Base-by-base conservation (phyloP, 2,329 filamentous ascomycete genomes). In the Leptographium procerum region DNA sequence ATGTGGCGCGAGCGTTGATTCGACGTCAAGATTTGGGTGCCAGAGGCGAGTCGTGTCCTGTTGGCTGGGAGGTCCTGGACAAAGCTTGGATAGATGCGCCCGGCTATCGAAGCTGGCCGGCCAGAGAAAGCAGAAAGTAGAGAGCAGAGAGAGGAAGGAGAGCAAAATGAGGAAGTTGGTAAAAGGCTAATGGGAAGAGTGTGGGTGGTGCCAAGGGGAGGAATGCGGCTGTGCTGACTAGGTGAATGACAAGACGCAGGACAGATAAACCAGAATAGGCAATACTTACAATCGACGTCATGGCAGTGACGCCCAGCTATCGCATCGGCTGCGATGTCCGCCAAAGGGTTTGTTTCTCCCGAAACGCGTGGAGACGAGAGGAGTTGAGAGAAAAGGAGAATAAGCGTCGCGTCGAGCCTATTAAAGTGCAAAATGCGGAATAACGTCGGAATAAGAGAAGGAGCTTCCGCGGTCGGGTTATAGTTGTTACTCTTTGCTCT, bases 221-320 rank as follows among this genome's bases (percentile, higher is more conserved):
- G n/a, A 47, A 47, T 47, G 43, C 19, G 43, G 22, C n/a, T 47
- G 19, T 47, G 43, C n/a, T n/a, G n/a, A n/a, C n/a, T n/a, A n/a
- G n/a, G 22, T n/a, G 43, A n/a, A 47, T 22, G 43, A 47, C 43
- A n/a, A n/a, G 22, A 47, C 14, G 43, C 43, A 24, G 22, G 43
- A 47, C n/a, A 11, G 19, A 47, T 22, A 47, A 47, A n/a, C 22
- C 43, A 47, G 43, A 48, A 26, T 22, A 24, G 45, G 11, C 6
- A 22, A 59, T n/a, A 68, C 68, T 68, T 59, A 69, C 68, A 61
- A 69, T 69, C 60, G 67, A 69, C 65, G 68, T 68, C 68, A 69
- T 69, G 66, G 64, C 61, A 28, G 57, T 43, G 52, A 56, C 47
- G 58, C 57, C 59, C 40, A 55, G 59, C 54, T 60, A 59, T 63